Base-by-base conservation (phyloP, 2,329 filamentous ascomycete species). In the Cladosporium cucumerinum region DNA sequence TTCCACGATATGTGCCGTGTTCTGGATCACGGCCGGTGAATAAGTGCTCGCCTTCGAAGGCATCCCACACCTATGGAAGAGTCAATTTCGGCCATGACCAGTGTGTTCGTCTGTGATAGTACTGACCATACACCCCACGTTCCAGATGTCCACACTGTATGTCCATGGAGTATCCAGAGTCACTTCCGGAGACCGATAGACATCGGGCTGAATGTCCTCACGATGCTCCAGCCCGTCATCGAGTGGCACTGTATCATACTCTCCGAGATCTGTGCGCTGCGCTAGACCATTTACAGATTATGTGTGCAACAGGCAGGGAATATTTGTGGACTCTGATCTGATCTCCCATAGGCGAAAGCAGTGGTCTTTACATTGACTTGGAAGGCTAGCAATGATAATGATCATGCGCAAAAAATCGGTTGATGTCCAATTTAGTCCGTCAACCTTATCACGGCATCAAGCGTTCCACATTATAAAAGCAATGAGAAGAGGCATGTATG, bases 111-210 rank as follows among this genome's bases (percentile, higher is more conserved):
- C 18, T 21, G 7, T 16, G 1, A 5, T 6, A 21, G 11, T 12
- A 34, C 52, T 36, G 7, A 55, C 52, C 52, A 55, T 34, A n/a
- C 34, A 34, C 8, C 57, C 57, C 1, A 28, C 57, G 18, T 59
- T 59, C 57, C 57, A 59, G 57, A 59, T 59, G 55, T 58, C 34
- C 21, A 43, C 55, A 8, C 21, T 26, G 21, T 58, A 39, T 1
- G 32, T 16, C 34, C 55, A 58, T 14, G 32, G 21, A 10, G 46
- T 39, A 18, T 58, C 21, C 34, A 58, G 16, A 36, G 46, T 39
- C 10, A 58, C 32, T 23, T 58, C 54, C 10, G 54, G 54, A 14
- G 54, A 4, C n/a, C 32, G 18, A 8, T 57, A 57, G 7, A 36
- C 2, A 16, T 57, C 18, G 21, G 32, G 54, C 14, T 57, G 54